These are phyloP conservation scores for Schizochytrium sp. DNA, from an alignment of 108 stramenopile genomes.

Conservation along the genomic window DNA sequence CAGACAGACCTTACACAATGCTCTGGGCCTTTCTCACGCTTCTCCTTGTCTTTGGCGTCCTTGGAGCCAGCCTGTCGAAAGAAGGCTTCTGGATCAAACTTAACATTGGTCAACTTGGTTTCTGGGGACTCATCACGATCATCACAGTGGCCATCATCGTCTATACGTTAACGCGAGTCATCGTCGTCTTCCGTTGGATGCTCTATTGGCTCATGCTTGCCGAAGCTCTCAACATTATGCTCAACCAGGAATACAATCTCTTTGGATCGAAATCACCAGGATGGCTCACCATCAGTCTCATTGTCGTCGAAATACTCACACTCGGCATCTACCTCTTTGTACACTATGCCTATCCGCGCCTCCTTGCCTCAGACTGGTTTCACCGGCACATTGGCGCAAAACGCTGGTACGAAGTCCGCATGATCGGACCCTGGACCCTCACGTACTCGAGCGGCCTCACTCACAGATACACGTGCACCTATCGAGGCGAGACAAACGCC, in stretches of 20 bases:
- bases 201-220: constrained; percentile 37
- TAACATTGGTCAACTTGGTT: background rate
- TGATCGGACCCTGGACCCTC: constrained; percentile 28
- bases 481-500: constrained; percentile 33
- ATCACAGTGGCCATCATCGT: constrained; percentile 26
- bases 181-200: constrained; percentile 39
- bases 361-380: constrained; percentile 36
- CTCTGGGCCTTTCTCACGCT: constrained; percentile 10
- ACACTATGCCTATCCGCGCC: constrained; percentile 34
- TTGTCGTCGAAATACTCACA: constrained; percentile 28
- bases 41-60: constrained; percentile 16
- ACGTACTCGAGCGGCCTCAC: constrained; percentile 21
- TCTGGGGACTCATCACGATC: constrained; percentile 24
- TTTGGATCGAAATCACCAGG: constrained; percentile 6
- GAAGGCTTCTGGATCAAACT: constrained; percentile 10
- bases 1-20: background rate
- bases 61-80: background rate
- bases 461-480: constrained; percentile 31
- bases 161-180: constrained; percentile 13
- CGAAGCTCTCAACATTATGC: constrained; percentile 15
- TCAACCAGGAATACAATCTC: background rate
- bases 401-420: constrained; percentile 23
- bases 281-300: constrained; percentile 20
- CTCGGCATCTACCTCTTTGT: constrained; percentile 21
- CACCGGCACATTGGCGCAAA: constrained; percentile 14